Base-by-base conservation (phyloP, 2,329 filamentous ascomycete genomes). In the Madurella fahalii region DNA sequence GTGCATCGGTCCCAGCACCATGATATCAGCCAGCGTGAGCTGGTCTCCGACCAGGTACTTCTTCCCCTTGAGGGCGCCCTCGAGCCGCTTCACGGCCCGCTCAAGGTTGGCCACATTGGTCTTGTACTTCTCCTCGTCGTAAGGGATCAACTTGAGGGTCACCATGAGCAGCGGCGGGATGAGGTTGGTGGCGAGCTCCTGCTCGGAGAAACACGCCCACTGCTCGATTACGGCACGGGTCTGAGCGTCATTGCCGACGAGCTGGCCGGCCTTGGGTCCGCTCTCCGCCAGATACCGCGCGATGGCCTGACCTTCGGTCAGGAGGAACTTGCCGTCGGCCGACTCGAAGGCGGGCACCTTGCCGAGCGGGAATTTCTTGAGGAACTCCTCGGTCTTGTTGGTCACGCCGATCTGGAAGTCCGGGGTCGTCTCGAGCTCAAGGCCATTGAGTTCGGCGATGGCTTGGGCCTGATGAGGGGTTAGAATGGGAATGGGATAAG, bases 291-390 rank as follows among this genome's bases (percentile, higher is more conserved):
- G 55, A 65, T 76, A 78, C 41, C 65, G 66, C n/a, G 69, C 67
- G 61, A 81, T 80, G 49, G 77, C 77, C 37, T 70, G 69, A 37
- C 71, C 69, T 58, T 80, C 77, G 55, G 71, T 62, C 30, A 81
- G 48, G 59, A 58, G 65, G 63, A 77, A 72, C 25, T 18, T 50
- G 44, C 77, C 77, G 59, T 79, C 75, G 17, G 74, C 67, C 34
- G 69, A 69, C 61, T 77, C 74, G 50, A 80, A 73, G 41, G 71
- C 71, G 9, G 78, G 78, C 9, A 80, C 73, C 63, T 79, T 80
- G 62, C 77, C 77, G 40, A 77, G 63, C 11, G 77, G 76, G 67
- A 79, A 80, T 60, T 80, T 79, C 66, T 72, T 56, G 13, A 75
- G 65, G 68, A 73, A 80, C 4, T 75, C 74, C 3, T 72, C 67